These are phyloP conservation scores for Xylaria palmicola DNA, from an alignment of 495 filamentous ascomycete genomes.

Conservation along the genomic window DNA sequence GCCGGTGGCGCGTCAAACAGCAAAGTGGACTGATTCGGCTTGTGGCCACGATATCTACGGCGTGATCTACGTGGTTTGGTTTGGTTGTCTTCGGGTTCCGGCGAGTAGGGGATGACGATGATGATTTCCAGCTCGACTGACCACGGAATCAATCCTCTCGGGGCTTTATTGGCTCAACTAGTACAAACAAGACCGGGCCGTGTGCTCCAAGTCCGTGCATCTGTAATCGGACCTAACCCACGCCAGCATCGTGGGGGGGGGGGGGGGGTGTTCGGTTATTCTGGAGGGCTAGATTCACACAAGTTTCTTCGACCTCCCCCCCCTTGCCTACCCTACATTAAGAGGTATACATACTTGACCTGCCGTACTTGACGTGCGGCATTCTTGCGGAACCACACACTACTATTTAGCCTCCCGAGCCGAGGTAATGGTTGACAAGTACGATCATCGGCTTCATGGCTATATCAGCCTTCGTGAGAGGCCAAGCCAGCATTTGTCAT, in stretches of 20 bases:
- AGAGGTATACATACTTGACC: neutral
- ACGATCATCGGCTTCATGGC: neutral
- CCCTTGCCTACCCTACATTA: neutral
- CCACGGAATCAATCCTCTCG: too few species aligned
- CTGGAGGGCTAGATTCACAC: too few species aligned
- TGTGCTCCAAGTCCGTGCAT: conserved; percentile 14
- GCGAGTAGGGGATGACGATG: too few species aligned
- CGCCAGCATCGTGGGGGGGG: conserved; percentile 1
- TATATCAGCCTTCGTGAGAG: neutral
- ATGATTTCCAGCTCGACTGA: too few species aligned
- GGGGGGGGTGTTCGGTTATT: neutral
- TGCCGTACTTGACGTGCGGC: neutral
- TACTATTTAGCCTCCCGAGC: conserved; percentile 8
- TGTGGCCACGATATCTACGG: too few species aligned
- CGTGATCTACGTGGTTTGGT: too few species aligned
- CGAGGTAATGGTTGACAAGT: neutral
- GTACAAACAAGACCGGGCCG: too few species aligned
- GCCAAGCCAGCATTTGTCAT: neutral
- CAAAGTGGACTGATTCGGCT: too few species aligned
- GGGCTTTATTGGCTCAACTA: too few species aligned
- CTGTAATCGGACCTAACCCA: conserved; percentile 22
- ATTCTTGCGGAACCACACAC: neutral
- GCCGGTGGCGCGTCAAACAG: too few species aligned
- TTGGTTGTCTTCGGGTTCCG: too few species aligned
- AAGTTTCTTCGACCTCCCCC: neutral